Base-by-base conservation (phyloP, 2,329 filamentous ascomycete genomes). In the Verticillium klebahnii region DNA sequence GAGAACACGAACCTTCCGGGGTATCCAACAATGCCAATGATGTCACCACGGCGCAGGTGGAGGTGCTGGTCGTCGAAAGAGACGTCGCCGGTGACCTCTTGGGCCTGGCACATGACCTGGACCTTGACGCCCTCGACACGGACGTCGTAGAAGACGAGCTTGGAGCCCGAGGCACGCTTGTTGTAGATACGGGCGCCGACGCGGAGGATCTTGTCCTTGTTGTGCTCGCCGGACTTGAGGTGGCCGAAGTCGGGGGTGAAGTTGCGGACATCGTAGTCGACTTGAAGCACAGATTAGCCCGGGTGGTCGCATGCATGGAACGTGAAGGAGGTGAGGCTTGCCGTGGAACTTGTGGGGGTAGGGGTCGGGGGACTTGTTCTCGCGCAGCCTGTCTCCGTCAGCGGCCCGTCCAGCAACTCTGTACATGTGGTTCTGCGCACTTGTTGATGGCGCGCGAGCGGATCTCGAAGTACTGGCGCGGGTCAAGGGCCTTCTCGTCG, bases 111-210 rank as follows among this genome's bases (percentile, higher is more conserved):
- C 83, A 98, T 92, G 66, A 98, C 87, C 81, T 99, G 96, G 56
- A 97, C 82, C 75, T 91, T 90, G 68, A 82, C 77, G 57, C 83
- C 83, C 70, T 83, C 77, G 62, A 75, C 77, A 68, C 89, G 87
- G 71, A 94, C 84, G 76, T 96, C 93, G 80, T 97, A 97, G 82
- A 97, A 97, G 71, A 91, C 86, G 62, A 97, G 85, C 83, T 96
- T 97, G 75, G 85, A 83, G 61, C 93, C 93, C 7, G 91, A 86
- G 0, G 88, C 80, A 67, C 94, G 89, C 82, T 92, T 93, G 76
- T 90, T 91, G 80, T 95, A 96, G 75, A 99, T 92, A 73, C 95
- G 87, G 55, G 90, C 92, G 64, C 90, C 94, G 54, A 98, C 81
- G 64, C 87, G 84, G 67, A 98, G 84, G 70, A 87, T 82, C 74